Base-by-base conservation (phyloP, 208 protist species). In the Perkinsela sp. region DNA sequence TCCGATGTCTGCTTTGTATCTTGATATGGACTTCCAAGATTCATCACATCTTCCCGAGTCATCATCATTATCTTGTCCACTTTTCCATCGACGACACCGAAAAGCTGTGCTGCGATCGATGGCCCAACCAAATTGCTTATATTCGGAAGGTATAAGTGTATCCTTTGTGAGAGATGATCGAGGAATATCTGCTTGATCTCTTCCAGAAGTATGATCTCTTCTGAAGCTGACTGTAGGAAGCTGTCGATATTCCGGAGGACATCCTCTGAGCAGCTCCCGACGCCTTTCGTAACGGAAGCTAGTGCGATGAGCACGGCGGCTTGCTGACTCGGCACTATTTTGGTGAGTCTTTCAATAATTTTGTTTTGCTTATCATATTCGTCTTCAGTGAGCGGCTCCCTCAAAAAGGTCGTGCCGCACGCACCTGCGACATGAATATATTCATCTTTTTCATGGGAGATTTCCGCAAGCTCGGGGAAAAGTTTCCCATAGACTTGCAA, bases 91-190 rank as follows among this genome's bases (percentile, higher is more conserved):
- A 81, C 75, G 65, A 90, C 78, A 68, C 85, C 83, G 71, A 93
- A 91, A 28, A 95, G 76, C 73, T 93, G 85, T 16, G 86, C 88
- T 0, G 88, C 88, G 66, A 93, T 89, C 30, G 78, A 83, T 6
- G 90, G 92, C 15, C 88, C 88, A 2, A 95, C 76, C 66, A 93
- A 84, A 2, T 80, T 82, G 57, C 82, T 90, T 16, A 92, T 75
- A 70, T 95, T 95, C 0, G 90, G 90, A 70, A 84, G 88, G 31
- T 93, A 79, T 30, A 89, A 77, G 6, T 82, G 80, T 86, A 95
- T 95, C n/a, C 81, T 82, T 65, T 77, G 75, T 74, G 91, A 84
- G 32, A 92, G 88, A 74, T 92, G 91, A 72, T 92, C 85, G 1
- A 94, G 78, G 71, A 94, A 88, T 0, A 80, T 86, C 71, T 91